These are phyloP conservation scores for Diaporthe citriasiana DNA, from an alignment of 2,329 filamentous ascomycete species.

Conservation along the genomic window DNA sequence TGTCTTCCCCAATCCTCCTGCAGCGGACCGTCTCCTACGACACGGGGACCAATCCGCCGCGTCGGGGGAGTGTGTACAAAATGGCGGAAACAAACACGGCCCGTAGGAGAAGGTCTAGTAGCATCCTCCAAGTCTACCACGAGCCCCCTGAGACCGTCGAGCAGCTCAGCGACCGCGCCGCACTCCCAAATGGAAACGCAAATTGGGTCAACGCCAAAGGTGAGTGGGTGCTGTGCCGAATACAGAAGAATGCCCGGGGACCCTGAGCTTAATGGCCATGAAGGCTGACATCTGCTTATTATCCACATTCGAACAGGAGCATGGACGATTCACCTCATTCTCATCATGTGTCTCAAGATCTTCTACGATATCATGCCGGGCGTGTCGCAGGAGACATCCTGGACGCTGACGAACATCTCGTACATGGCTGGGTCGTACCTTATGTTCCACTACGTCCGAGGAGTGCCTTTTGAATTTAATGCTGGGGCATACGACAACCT, in stretches of 20 bases:
- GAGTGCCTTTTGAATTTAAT: constrained; percentile 99
- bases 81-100: constrained; percentile 69
- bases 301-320: constrained; percentile 74
- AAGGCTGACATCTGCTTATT: constrained; percentile 42
- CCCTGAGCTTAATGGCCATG: background rate
- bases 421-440: constrained; percentile 99
- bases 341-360: constrained; percentile 93
- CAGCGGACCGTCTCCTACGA: constrained; percentile 93
- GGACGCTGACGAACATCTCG: constrained; percentile 98
- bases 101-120: constrained; percentile 94
- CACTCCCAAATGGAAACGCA: constrained; percentile 94
- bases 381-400: constrained; percentile 97
- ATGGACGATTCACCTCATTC: constrained; percentile 96
- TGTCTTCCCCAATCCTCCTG: constrained; percentile 91
- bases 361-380: constrained; percentile 97
- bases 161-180: constrained; percentile 96
- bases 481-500: constrained; percentile 98
- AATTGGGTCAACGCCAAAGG: constrained; percentile 99
- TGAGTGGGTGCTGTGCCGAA: constrained; percentile 59
- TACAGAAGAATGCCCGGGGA: background rate
- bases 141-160: constrained; percentile 97
- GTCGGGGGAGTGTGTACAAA: constrained; percentile 72
- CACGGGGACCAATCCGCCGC: constrained; percentile 79
- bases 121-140: constrained; percentile 91
- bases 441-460: constrained; percentile 99